phyloP scores from a whole-genome alignment of 2,329 filamentous ascomycete genomes.

The Amauroascus verrucosus region DNA sequence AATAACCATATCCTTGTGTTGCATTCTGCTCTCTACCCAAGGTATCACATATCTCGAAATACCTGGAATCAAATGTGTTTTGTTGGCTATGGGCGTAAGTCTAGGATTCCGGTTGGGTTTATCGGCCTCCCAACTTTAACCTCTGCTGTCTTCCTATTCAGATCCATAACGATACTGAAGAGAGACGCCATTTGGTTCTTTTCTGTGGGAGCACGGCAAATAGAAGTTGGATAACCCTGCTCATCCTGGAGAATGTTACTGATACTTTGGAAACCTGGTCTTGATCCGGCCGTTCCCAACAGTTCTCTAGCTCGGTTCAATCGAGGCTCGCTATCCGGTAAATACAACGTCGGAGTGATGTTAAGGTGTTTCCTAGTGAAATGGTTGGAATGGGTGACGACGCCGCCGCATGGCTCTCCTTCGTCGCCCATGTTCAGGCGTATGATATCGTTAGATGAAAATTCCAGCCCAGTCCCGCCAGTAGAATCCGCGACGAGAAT shows the following conservation, averaged over 20 bases:
- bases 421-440: conserved; percentile 14
- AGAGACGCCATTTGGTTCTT: conserved; percentile 25
- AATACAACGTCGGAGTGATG: conserved; percentile 17
- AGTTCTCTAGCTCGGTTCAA: conserved; percentile 25
- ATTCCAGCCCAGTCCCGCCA: conserved; percentile 43
- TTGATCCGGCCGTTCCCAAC: conserved; percentile 14
- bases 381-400: conserved; percentile 26
- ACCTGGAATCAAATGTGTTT: no score
- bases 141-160: conserved; percentile 23
- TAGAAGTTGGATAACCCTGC: conserved; percentile 25
- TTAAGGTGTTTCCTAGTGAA: conserved; percentile 19
- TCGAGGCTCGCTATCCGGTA: conserved; percentile 20
- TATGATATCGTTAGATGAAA: conserved; percentile 23
- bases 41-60: no score
- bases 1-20: no score
- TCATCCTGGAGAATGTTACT: conserved; percentile 28
- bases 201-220: conserved; percentile 25
- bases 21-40: no score
- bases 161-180: conserved; percentile 35
- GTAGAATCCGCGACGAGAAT: conserved; percentile 40
- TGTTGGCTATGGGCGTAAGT: conserved; percentile 22
- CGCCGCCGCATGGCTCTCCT: conserved; percentile 8
- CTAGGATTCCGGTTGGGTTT: conserved; percentile 21
- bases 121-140: conserved; percentile 29
- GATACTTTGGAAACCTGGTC: conserved; percentile 17